Conservation (phyloP, 495 filamentous ascomycete species). For the Neurospora sp. region DNA sequence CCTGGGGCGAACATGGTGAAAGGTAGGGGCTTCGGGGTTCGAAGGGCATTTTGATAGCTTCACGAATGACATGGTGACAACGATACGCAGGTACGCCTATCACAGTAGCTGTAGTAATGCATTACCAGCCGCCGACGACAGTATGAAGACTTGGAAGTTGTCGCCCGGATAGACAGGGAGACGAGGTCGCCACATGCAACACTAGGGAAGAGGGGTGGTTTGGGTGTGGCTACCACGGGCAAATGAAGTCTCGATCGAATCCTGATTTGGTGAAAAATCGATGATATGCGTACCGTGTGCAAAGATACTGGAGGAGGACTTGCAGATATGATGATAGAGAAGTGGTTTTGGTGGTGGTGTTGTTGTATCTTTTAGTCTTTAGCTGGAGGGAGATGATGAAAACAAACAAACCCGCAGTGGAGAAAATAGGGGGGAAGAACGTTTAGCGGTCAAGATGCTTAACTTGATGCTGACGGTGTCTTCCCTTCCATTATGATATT, state of each 20-base stretch:
- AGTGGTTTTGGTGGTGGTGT: neutral
- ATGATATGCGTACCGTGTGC: neutral
- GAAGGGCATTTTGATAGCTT: constrained; percentile 14
- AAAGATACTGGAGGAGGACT: neutral
- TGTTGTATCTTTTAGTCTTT: neutral
- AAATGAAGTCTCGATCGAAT: neutral
- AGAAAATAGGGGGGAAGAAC: neutral
- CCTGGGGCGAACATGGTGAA: constrained; percentile 23
- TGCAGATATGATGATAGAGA: neutral
- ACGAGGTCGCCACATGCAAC: neutral
- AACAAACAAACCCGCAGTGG: neutral
- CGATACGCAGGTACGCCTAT: neutral
- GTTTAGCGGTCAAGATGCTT: neutral
- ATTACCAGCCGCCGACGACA: constrained; percentile 7
- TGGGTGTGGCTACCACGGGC: neutral
- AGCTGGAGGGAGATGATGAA: neutral
- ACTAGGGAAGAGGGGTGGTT: neutral
- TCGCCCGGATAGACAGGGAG: neutral
- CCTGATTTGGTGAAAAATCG: neutral
- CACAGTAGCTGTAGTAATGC: neutral
- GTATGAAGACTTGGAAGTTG: neutral
- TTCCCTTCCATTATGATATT: neutral
- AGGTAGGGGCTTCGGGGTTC: constrained; percentile 12
- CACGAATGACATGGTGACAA: constrained; percentile 19
- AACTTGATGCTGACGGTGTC: neutral